A percentile compares a stretch with the other conserved stretches of the same genome.
These are phyloP conservation scores for Filobasidium uniguttulatum DNA, from an alignment of 1,284 basidiomycete species.

Conservation along the genomic window DNA sequence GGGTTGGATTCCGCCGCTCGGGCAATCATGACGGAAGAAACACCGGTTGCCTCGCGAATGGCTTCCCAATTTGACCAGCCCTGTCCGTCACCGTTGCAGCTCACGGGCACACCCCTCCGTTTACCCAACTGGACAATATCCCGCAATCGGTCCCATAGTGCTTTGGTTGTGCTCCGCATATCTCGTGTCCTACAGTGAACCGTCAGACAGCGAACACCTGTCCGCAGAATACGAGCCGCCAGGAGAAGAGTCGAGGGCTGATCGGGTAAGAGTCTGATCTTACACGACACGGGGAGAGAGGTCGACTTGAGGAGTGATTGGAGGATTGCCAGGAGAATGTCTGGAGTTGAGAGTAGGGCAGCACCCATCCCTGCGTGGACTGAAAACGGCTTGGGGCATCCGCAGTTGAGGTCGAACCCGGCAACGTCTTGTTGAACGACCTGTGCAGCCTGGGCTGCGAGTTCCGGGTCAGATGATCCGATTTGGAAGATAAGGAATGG, in stretches of 20 bases:
- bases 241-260: constrained; percentile 77
- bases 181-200: constrained; percentile 90
- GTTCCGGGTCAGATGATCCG: constrained; percentile 72
- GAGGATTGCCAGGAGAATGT: constrained; percentile 76
- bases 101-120: constrained; percentile 54
- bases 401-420: constrained; percentile 53
- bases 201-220: constrained; percentile 78
- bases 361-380: constrained; percentile 95
- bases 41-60: constrained; percentile 61
- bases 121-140: constrained; percentile 62
- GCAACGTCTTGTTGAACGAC: constrained; percentile 78
- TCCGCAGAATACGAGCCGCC: constrained; percentile 70
- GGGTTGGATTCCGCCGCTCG: constrained; percentile 88
- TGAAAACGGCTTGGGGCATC: constrained; percentile 90
- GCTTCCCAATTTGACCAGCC: constrained; percentile 63
- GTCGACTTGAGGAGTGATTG: constrained; percentile 58
- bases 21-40: constrained; percentile 81
- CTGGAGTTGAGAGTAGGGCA: constrained; percentile 79
- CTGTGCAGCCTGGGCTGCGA: constrained; percentile 82
- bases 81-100: constrained; percentile 88
- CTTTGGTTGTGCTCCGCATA: constrained; percentile 75
- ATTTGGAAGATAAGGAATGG: constrained; percentile 66
- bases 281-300: constrained; percentile 72
- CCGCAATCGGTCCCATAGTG: constrained; percentile 60
- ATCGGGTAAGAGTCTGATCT: constrained; percentile 77